A percentile compares a stretch with the other conserved stretches of the same genome.
Evolutionary conservation across 208 protist genomes (phyloP).

Genomic region (Porcisia hertigi): DNA sequence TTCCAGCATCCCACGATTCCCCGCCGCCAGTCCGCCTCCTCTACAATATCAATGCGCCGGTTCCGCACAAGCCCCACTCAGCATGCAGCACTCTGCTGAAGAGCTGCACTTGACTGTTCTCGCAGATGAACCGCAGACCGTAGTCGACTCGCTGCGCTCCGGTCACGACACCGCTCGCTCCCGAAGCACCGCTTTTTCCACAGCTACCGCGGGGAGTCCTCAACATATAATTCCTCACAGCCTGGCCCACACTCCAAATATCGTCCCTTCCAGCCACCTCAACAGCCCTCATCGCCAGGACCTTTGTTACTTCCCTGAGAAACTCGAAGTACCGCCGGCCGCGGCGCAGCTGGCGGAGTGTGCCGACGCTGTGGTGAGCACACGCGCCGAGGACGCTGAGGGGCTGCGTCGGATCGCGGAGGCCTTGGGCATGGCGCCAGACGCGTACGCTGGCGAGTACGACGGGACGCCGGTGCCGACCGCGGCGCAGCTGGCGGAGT

Average conservation of each 20-base stretch:
- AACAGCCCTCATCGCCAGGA: too few relatives aligned
- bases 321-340: constrained; percentile 9
- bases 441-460: not conserved
- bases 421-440: not conserved
- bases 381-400: not conserved
- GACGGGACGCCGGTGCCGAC: constrained; percentile 3
- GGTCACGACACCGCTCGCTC: too few relatives aligned
- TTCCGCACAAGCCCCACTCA: not conserved
- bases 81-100: not conserved
- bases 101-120: too few relatives aligned
- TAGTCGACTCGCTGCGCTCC: too few relatives aligned
- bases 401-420: not conserved
- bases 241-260: too few relatives aligned
- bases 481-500: constrained; percentile 17
- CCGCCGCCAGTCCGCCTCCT: not conserved
- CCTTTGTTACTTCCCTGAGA: not conserved
- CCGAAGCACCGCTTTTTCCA: too few relatives aligned
- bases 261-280: too few relatives aligned
- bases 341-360: constrained; percentile 18
- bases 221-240: too few relatives aligned
- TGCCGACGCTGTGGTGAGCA: not conserved
- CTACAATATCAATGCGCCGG: not conserved
- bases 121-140: too few relatives aligned
- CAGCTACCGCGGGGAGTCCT: too few relatives aligned
- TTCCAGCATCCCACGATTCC: not conserved